Conservation (phyloP, 108 stramenopile species). For the Nitzschia putrida region DNA sequence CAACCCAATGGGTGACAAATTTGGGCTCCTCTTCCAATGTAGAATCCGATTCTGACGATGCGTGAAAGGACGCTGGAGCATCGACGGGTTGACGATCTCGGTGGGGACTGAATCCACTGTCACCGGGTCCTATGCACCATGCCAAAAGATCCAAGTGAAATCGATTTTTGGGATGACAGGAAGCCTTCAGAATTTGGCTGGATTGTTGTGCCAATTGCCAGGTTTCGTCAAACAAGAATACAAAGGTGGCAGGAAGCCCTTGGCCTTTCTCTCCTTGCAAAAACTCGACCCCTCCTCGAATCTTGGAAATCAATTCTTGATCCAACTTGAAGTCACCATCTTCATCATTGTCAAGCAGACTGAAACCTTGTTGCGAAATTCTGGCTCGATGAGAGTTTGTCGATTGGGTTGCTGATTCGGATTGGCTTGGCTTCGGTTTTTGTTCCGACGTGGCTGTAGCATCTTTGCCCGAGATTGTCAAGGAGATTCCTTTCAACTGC, state of each 20-base stretch:
- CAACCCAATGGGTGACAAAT: slow-evolving; percentile 77
- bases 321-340: too few species aligned
- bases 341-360: not conserved
- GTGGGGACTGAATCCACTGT: slow-evolving; percentile 67
- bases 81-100: slow-evolving; percentile 73
- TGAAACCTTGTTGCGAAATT: not conserved
- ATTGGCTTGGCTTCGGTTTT: too few species aligned
- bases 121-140: slow-evolving; percentile 58
- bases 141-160: slow-evolving; percentile 78
- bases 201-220: slow-evolving; percentile 59
- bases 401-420: too few species aligned
- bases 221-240: slow-evolving; percentile 66
- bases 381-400: too few species aligned
- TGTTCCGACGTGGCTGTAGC: too few species aligned
- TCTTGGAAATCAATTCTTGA: slow-evolving; percentile 7
- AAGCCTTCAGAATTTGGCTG: slow-evolving; percentile 17
- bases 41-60: not conserved
- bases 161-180: slow-evolving; percentile 35
- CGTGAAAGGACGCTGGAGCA: slow-evolving; percentile 24
- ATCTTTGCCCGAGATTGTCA: too few species aligned
- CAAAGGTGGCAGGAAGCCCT: slow-evolving; percentile 57
- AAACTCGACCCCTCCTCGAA: slow-evolving; percentile 29
- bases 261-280: slow-evolving; percentile 21
- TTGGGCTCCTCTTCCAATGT: slow-evolving; percentile 43
- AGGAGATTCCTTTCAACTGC: too few species aligned